These are phyloP conservation scores for Mikania micrantha DNA, from an alignment of 129 eudicot species.

Conservation along the genomic window DNA sequence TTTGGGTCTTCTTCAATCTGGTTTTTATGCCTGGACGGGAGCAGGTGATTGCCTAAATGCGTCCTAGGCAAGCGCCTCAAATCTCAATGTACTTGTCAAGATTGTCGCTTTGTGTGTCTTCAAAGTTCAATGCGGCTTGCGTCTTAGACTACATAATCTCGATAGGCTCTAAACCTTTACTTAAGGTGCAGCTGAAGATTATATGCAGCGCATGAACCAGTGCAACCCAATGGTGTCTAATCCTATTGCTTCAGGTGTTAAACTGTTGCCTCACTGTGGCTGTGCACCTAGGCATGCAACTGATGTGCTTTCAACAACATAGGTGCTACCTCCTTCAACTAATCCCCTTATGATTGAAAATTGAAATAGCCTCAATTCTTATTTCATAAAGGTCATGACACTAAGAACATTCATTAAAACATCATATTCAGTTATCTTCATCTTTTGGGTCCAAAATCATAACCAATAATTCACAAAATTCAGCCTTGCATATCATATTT, in stretches of 20 bases:
- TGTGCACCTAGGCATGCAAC: too few relatives aligned
- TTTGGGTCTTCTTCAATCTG: background rate
- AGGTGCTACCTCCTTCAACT: slow-evolving; percentile 5
- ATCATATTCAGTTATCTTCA: background rate
- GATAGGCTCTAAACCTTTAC: background rate
- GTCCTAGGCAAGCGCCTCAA: background rate
- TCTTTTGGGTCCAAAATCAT: background rate
- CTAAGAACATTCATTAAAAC: background rate
- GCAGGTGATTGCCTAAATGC: too few relatives aligned
- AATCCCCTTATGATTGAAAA: background rate
- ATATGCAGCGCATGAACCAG: too few relatives aligned
- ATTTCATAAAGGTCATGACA: background rate
- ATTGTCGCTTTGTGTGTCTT: too few relatives aligned
- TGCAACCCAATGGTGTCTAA: too few relatives aligned
- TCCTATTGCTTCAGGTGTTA: too few relatives aligned
- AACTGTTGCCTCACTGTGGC: too few relatives aligned
- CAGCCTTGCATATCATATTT: background rate
- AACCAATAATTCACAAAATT: background rate
- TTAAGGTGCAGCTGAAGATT: background rate
- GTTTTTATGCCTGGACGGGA: background rate
- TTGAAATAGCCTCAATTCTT: background rate
- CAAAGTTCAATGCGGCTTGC: background rate
- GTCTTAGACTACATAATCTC: background rate
- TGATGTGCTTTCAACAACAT: too few relatives aligned
- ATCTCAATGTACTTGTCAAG: background rate